These are phyloP conservation scores for Wickerhamiella qilinensis DNA, from an alignment of 805 yeast species.

Conservation along the genomic window DNA sequence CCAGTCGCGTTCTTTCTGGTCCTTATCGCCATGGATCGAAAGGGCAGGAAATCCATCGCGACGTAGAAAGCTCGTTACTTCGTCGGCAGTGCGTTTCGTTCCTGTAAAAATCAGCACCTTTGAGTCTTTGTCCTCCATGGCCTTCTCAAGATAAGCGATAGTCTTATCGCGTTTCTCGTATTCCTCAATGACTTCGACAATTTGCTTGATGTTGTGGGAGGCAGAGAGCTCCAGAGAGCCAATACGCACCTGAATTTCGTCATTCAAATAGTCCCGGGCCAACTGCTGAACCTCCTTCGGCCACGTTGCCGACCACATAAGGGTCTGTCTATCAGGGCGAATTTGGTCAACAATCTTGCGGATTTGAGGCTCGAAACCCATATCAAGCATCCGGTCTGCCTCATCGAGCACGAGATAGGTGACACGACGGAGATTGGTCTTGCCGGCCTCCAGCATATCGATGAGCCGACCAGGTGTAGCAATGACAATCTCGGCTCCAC, in stretches of 20 bases:
- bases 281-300: conserved; percentile 93
- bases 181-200: conserved; percentile 79
- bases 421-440: conserved; percentile 89
- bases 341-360: conserved; percentile 96
- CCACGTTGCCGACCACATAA: conserved; percentile 99
- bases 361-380: conserved; percentile 99
- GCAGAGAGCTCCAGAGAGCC: conserved; percentile 95
- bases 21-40: conserved; percentile 97
- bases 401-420: conserved; percentile 95
- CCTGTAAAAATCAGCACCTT: conserved; percentile 83
- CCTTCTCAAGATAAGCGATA: conserved; percentile 64
- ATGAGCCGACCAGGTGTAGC: conserved; percentile 99
- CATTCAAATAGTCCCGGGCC: conserved; percentile 79
- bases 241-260: conserved; percentile 90
- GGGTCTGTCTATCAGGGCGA: conserved; percentile 98
- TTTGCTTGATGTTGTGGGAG: conserved; percentile 87
- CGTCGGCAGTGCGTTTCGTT: conserved; percentile 98
- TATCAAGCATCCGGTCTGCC: conserved; percentile 99
- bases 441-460: conserved; percentile 90
- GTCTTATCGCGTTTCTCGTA: conserved; percentile 90
- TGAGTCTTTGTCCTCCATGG: conserved; percentile 49
- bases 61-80: conserved; percentile 77
- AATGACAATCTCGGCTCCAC: conserved; percentile 91
- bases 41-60: conserved; percentile 98
- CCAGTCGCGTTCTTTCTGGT: conserved; percentile 98